phyloP scores from a whole-genome alignment of 2,329 filamentous ascomycete genomes.

The Cytospora piceicola region DNA sequence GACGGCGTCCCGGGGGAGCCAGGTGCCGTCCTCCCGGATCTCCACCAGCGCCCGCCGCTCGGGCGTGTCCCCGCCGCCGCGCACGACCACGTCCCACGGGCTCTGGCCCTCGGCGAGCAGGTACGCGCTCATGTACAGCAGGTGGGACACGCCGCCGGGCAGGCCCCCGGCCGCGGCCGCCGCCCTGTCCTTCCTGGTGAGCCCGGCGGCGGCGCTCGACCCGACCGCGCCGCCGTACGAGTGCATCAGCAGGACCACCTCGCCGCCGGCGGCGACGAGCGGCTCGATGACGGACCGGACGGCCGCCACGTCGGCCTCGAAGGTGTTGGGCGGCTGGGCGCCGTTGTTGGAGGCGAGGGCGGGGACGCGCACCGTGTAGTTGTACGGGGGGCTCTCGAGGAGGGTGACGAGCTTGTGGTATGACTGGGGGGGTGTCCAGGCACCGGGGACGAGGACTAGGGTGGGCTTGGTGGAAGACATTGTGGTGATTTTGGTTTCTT shows the following conservation, averaged over 20 bases:
- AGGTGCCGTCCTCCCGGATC: constrained; percentile 8
- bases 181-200: constrained; percentile 8
- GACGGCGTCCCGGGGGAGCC: constrained; percentile 9
- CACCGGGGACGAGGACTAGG: constrained; percentile 15
- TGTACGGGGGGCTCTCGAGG: constrained; percentile 1
- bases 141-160: constrained; percentile 6
- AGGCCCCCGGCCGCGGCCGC: neutral
- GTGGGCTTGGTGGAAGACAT: constrained; percentile 5
- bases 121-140: constrained; percentile 17
- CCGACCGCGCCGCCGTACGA: constrained; percentile 15
- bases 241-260: constrained; percentile 7
- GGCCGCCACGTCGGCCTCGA: constrained; percentile 15
- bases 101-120: constrained; percentile 14
- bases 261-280: constrained; percentile 3
- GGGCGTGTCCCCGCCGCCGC: constrained; percentile 4
- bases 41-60: constrained; percentile 15
- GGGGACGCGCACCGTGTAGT: constrained; percentile 1
- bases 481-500: neutral
- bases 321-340: constrained; percentile 5
- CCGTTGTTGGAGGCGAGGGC: constrained; percentile 9
- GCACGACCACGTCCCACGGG: constrained; percentile 14
- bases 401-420: constrained; percentile 12
- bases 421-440: constrained; percentile 13
- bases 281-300: constrained; percentile 1
- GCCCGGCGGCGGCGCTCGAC: neutral